Conservation (phyloP, 345 rosid species). For the Gossypium raimondii region DNA sequence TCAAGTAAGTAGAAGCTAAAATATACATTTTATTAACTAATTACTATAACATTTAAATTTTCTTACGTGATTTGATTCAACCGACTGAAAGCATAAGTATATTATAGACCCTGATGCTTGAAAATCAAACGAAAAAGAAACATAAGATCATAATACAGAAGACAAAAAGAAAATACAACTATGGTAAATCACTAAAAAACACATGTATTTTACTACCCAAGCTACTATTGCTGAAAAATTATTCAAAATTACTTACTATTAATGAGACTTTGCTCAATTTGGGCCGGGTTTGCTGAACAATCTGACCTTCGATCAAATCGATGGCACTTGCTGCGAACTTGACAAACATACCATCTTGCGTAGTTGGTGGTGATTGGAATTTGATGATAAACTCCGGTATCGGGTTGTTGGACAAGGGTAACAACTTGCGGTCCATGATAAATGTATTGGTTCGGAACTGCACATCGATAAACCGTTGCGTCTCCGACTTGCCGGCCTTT, state of each 20-base stretch:
- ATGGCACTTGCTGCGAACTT: background rate
- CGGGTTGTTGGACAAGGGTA: constrained; percentile 8
- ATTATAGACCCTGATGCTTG: too few species aligned
- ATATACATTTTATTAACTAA: too few species aligned
- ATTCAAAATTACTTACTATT: too few species aligned
- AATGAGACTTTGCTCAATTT: too few species aligned
- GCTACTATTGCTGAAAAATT: too few species aligned
- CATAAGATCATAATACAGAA: background rate
- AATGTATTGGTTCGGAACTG: background rate
- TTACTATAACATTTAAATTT: too few species aligned
- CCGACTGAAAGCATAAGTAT: too few species aligned
- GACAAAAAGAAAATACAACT: background rate
- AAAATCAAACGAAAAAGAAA: background rate
- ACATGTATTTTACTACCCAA: background rate
- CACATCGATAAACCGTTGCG: background rate
- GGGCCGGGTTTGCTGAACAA: too few species aligned
- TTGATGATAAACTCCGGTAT: background rate
- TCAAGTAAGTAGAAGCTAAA: too few species aligned
- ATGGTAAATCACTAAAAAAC: background rate
- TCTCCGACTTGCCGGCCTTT: background rate
- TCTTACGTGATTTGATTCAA: too few species aligned
- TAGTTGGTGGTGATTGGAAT: background rate
- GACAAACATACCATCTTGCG: constrained; percentile 8
- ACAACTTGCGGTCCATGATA: constrained; percentile 11
- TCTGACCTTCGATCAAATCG: background rate